Percentiles rank a stretch among this genome's conserved stretches.
Evolutionary conservation across 805 yeast genomes (phyloP).

Genomic region (Candida ortonii): DNA sequence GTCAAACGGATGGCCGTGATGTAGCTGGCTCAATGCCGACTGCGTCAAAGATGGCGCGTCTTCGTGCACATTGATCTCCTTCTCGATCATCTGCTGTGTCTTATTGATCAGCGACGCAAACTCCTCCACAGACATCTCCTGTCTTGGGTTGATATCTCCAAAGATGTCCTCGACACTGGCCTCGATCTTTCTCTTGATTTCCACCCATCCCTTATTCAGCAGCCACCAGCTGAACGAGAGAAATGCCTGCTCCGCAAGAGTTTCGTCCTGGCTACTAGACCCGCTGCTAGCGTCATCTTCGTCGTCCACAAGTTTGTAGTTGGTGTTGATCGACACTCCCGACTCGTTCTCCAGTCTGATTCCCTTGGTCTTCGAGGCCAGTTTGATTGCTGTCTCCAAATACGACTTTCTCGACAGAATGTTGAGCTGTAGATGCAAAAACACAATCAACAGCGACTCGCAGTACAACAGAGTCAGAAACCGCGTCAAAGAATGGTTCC

Average conservation of each 20-base stretch:
- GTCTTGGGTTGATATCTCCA: constrained; percentile 63
- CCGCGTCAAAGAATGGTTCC: constrained; percentile 69
- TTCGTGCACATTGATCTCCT: constrained; percentile 7
- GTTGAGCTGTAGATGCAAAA: constrained; percentile 83
- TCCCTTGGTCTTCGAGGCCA: constrained; percentile 52
- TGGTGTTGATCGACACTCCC: constrained; percentile 18
- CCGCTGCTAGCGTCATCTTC: constrained; percentile 22
- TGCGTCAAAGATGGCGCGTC: constrained; percentile 4
- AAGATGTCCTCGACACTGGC: constrained; percentile 59
- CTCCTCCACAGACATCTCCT: constrained; percentile 62
- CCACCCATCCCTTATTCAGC: constrained; percentile 78
- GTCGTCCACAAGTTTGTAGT: constrained; percentile 21
- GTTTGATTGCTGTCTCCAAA: constrained; percentile 68
- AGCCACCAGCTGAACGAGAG: constrained; percentile 93
- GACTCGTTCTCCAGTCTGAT: constrained; percentile 26
- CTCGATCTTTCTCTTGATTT: constrained; percentile 52
- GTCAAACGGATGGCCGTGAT: neutral
- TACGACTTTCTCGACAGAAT: constrained; percentile 85
- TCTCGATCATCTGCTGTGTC: constrained; percentile 32
- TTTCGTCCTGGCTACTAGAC: constrained; percentile 30
- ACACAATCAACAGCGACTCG: constrained; percentile 64
- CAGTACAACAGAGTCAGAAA: constrained; percentile 69
- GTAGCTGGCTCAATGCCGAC: too few relatives aligned
- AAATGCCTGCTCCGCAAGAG: constrained; percentile 74
- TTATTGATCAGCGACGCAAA: constrained; percentile 46